Evolutionary conservation across 371 early-diverging fungal genomes (phyloP).

Genomic region (Mortierella sp.): DNA sequence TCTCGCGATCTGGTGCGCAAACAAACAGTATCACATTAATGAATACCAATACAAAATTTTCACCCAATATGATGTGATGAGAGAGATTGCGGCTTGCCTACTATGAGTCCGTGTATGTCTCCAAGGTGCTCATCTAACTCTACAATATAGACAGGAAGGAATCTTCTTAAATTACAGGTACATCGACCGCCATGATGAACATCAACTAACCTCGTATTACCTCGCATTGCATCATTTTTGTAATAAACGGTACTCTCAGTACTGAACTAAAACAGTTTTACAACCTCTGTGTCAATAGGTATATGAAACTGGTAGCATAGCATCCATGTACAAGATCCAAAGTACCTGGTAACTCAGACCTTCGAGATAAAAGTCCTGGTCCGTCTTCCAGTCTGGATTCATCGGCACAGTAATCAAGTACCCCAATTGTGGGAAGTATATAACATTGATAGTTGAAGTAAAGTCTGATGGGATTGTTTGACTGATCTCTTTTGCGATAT

Average conservation of each 20-base stretch:
- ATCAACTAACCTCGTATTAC: conserved; percentile 51
- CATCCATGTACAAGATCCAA: background rate
- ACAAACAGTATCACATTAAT: background rate
- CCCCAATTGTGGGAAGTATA: conserved; percentile 89
- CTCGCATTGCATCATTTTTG: conserved; percentile 75
- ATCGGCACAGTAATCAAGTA: conserved; percentile 79
- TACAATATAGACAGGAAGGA: conserved; percentile 12
- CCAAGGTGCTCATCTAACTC: conserved; percentile 80
- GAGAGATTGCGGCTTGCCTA: conserved; percentile 54
- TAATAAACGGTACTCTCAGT: conserved; percentile 78
- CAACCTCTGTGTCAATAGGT: no score
- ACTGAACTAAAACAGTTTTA: conserved; percentile 69
- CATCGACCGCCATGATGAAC: background rate
- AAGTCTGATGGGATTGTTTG: conserved; percentile 62
- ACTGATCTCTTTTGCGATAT: conserved; percentile 73
- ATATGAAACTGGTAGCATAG: background rate
- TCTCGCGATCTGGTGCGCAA: conserved; percentile 69
- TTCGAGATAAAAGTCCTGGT: conserved; percentile 58
- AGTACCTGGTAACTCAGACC: conserved; percentile 59
- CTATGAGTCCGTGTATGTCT: conserved; percentile 82
- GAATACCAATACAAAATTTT: background rate
- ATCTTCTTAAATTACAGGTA: background rate
- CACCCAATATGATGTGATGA: background rate
- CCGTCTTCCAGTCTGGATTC: conserved; percentile 59
- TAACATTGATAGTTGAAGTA: conserved; percentile 71